Evolutionary conservation across 495 filamentous ascomycete genomes (phyloP).

Genomic region (Xylaria acuta): DNA sequence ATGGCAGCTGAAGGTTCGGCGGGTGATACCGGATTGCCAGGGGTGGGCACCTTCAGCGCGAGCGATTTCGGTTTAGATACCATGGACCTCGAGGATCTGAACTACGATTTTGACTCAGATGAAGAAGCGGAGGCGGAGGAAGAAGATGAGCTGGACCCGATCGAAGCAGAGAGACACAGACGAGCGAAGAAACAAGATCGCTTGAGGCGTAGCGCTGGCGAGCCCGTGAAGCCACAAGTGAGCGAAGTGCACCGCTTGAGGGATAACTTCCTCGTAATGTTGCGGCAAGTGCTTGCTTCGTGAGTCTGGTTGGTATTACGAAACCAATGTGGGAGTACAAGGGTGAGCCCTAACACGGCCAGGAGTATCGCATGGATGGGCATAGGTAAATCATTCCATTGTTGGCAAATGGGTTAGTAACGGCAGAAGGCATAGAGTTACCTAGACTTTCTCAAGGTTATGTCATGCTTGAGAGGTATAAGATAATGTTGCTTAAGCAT

Average conservation of each 20-base stretch:
- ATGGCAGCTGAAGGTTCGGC: slow-evolving; percentile 85
- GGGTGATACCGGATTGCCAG: slow-evolving; percentile 49
- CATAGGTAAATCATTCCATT: neutral
- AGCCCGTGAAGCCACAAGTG: slow-evolving; percentile 84
- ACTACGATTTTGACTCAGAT: slow-evolving; percentile 74
- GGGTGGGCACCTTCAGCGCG: slow-evolving; percentile 64
- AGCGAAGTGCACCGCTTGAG: slow-evolving; percentile 78
- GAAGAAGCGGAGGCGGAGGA: slow-evolving; percentile 74
- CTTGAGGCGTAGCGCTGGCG: slow-evolving; percentile 81
- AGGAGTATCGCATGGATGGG: neutral
- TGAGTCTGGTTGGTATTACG: slow-evolving; percentile 40
- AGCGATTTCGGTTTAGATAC: slow-evolving; percentile 90
- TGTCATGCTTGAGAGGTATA: neutral
- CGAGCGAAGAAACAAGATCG: slow-evolving; percentile 77
- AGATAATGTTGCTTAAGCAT: neutral
- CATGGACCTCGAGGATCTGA: slow-evolving; percentile 85
- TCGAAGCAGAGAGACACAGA: slow-evolving; percentile 80
- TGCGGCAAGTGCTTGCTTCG: slow-evolving; percentile 85
- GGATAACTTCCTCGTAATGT: slow-evolving; percentile 80
- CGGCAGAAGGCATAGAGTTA: slow-evolving; percentile 1
- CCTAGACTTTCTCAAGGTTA: neutral
- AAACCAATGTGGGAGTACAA: neutral
- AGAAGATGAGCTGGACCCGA: slow-evolving; percentile 82
- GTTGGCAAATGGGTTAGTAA: neutral
- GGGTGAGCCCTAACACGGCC: neutral